Conservation (phyloP, 257 asterid species). For the Solanum sitiens region DNA sequence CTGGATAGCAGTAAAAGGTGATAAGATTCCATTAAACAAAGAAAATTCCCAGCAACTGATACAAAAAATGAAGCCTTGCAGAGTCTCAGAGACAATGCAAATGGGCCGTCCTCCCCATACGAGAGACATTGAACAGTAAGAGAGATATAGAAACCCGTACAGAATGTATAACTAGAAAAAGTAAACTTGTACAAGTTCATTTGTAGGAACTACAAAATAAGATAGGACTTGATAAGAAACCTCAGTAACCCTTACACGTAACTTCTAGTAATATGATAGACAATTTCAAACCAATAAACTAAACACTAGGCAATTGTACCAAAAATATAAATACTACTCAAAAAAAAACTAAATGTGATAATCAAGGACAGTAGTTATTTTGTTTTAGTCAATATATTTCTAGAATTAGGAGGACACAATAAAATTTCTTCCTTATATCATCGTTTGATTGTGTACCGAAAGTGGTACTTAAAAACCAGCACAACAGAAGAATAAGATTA, state of each 20-base stretch:
- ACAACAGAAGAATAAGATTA: background rate
- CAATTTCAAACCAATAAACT: background rate
- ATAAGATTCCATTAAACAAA: background rate
- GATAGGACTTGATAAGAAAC: background rate
- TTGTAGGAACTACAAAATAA: background rate
- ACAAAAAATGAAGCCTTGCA: background rate
- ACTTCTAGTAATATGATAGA: background rate
- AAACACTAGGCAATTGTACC: background rate
- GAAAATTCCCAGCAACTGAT: background rate
- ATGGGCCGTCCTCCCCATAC: background rate
- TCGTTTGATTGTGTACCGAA: background rate
- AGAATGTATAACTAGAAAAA: background rate
- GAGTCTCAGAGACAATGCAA: background rate
- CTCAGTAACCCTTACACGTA: background rate
- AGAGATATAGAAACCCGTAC: background rate
- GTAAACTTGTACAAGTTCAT: background rate
- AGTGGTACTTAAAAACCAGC: background rate
- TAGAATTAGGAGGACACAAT: background rate
- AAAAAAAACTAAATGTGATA: background rate
- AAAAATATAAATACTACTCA: background rate
- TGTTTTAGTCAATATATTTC: background rate
- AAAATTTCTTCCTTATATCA: background rate
- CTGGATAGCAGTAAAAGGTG: conserved; percentile 27
- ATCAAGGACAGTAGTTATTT: background rate
- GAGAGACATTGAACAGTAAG: background rate